These are phyloP conservation scores for Blastocystis sp. DNA, from an alignment of 352 stramenopile species.

Conservation along the genomic window DNA sequence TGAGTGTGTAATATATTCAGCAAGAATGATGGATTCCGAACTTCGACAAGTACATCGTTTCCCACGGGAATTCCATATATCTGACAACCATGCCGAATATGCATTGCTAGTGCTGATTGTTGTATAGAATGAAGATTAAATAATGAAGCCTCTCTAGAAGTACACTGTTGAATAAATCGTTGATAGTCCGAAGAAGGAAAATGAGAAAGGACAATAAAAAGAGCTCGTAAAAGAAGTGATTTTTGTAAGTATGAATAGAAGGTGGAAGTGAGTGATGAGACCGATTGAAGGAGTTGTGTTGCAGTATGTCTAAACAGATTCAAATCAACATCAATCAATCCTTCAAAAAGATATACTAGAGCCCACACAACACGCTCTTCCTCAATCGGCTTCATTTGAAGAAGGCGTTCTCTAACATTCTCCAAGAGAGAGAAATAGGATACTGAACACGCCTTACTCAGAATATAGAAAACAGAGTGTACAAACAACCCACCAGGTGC, in stretches of 20 bases:
- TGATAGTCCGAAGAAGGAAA: background rate
- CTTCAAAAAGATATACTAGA: too few relatives aligned
- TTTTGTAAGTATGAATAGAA: background rate
- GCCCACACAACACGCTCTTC: too few relatives aligned
- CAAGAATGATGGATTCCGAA: background rate
- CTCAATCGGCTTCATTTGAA: too few relatives aligned
- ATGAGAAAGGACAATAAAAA: background rate
- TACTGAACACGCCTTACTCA: background rate
- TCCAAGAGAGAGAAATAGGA: too few relatives aligned
- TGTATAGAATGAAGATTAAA: background rate
- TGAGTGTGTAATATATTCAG: background rate
- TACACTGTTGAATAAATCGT: background rate
- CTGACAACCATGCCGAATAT: background rate
- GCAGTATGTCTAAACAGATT: too few relatives aligned
- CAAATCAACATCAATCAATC: too few relatives aligned
- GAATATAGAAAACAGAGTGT: background rate
- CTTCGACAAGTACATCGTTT: constrained; percentile 9
- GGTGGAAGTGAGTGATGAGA: background rate
- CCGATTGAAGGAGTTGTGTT: background rate
- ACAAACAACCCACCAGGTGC: background rate
- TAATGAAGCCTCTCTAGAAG: background rate
- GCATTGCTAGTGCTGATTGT: background rate
- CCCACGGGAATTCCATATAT: constrained; percentile 18
- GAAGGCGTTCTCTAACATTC: too few relatives aligned
- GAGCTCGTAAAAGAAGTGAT: background rate